Conservation (phyloP, 2,329 filamentous ascomycete genomes). For the Cladophialophora immunda region DNA sequence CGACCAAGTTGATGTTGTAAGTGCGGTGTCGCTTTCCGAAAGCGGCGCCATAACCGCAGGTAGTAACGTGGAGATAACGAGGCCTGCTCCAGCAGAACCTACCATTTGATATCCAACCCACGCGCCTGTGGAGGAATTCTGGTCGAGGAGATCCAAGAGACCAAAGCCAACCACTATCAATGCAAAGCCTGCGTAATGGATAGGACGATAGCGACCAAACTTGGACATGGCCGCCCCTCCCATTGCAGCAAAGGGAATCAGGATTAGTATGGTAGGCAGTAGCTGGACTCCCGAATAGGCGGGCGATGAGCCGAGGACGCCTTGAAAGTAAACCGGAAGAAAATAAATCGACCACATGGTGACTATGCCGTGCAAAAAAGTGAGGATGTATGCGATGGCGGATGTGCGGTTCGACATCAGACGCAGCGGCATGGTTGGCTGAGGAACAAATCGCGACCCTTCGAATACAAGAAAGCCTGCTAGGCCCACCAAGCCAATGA, state of each 20-base stretch:
- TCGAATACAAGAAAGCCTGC: slow-evolving; percentile 49
- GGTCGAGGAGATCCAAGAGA: slow-evolving; percentile 41
- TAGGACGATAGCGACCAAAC: slow-evolving; percentile 43
- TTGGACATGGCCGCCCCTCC: slow-evolving; percentile 42
- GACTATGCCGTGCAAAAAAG: slow-evolving; percentile 54
- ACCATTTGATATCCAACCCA: slow-evolving; percentile 44
- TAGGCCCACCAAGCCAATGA: slow-evolving; percentile 46
- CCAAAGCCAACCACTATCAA: slow-evolving; percentile 42
- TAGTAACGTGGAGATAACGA: slow-evolving; percentile 34
- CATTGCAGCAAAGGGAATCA: slow-evolving; percentile 35
- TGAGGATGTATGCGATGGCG: slow-evolving; percentile 50
- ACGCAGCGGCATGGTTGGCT: slow-evolving; percentile 49
- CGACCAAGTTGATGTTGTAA: slow-evolving; percentile 38
- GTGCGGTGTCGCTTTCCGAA: slow-evolving; percentile 39
- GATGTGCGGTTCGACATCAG: slow-evolving; percentile 49
- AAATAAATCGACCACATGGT: slow-evolving; percentile 55
- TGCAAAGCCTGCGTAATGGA: slow-evolving; percentile 42
- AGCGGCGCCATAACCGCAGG: slow-evolving; percentile 41
- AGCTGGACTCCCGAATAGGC: slow-evolving; percentile 41
- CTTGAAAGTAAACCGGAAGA: slow-evolving; percentile 53
- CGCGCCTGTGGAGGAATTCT: slow-evolving; percentile 35
- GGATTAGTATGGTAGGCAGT: slow-evolving; percentile 37
- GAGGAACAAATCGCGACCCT: slow-evolving; percentile 47
- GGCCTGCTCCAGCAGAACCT: slow-evolving; percentile 37
- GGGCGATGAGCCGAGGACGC: slow-evolving; percentile 39